phyloP scores from a whole-genome alignment of 352 stramenopile genomes.

The Blastocystis sp. region DNA sequence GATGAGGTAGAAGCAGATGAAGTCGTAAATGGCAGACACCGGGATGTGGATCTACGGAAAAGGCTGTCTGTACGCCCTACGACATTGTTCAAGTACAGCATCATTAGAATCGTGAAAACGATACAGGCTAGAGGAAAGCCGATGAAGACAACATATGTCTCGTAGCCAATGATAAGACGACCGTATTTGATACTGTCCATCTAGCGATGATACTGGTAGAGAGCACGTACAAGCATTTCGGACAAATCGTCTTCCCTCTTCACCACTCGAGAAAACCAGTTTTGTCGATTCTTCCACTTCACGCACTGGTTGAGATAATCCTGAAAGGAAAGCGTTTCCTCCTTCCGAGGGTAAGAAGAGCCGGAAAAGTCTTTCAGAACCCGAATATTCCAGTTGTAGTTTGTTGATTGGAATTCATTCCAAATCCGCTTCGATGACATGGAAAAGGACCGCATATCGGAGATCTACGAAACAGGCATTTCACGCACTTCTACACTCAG shows the following conservation, averaged over 20 bases:
- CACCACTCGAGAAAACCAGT: neutral
- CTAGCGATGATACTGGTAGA: neutral
- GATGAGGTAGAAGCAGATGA: slow-evolving; percentile 30
- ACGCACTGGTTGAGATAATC: slow-evolving; percentile 20
- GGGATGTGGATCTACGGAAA: slow-evolving; percentile 25
- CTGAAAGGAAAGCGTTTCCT: neutral
- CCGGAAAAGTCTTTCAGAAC: neutral
- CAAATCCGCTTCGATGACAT: neutral
- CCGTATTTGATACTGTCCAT: neutral
- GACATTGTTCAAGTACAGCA: slow-evolving; percentile 21
- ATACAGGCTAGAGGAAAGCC: slow-evolving; percentile 5
- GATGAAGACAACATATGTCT: slow-evolving; percentile 37
- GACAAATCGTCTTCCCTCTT: neutral
- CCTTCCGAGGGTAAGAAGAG: neutral
- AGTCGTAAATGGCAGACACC: slow-evolving; percentile 11
- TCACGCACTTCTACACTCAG: neutral
- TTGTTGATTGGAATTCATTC: neutral
- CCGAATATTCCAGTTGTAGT: neutral
- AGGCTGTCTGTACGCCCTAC: neutral
- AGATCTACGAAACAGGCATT: neutral
- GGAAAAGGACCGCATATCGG: neutral
- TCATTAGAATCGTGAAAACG: slow-evolving; percentile 54
- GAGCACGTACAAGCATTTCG: slow-evolving; percentile 11
- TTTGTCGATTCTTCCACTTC: neutral
- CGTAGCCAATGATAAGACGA: slow-evolving; percentile 24